Base-by-base conservation (phyloP, 768 basidiomycete genomes). In the Lactarius trivialis region DNA sequence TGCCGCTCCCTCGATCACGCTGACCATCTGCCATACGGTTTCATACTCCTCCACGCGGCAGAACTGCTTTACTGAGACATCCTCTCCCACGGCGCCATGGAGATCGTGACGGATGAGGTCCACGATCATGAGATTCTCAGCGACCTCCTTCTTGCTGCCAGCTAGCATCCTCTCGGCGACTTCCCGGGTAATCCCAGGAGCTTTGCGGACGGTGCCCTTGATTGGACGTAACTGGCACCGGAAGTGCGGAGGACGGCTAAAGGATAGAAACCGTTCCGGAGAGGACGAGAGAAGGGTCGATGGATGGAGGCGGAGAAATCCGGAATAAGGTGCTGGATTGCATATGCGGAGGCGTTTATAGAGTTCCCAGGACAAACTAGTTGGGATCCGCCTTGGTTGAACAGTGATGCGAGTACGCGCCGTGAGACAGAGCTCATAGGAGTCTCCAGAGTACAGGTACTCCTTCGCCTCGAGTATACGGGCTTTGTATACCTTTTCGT, bases 81-180 rank as follows among this genome's bases (percentile, higher is more conserved):
- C 80, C 41, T 90, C 86, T 1, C 91, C 91, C 21, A 96, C 82
- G 58, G 88, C 86, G 33, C 84, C 84, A 67, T 95, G 85, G 36
- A 98, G 77, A 74, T 98, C 95, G 67, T 97, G 91, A 36, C 93
- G 84, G 69, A 96, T 96, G 53, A 98, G 83, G 72, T 98, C 95
- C 28, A 97, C 95, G 65, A 98, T 97, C 95, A 98, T 98, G 60
- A 98, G 74, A 71, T 98, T 98, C 76, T 98, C 95, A 0, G 94
- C 95, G 2, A 95, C 85, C 73, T 98, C 95, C 72, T 98, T 98
- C 48, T 76, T 77, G 71, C 82, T 88, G 6, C 86, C 85, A 15
- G 77, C 77, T 60, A 89, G 73, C 15, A 80, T 72, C 73, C 85
- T 68, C 68, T 88, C 85, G n/a, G 86, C 86, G 53, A 83, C 80